Base-by-base conservation (phyloP, 192 early-diverging fungal genomes). In the Piromyces sp. region DNA sequence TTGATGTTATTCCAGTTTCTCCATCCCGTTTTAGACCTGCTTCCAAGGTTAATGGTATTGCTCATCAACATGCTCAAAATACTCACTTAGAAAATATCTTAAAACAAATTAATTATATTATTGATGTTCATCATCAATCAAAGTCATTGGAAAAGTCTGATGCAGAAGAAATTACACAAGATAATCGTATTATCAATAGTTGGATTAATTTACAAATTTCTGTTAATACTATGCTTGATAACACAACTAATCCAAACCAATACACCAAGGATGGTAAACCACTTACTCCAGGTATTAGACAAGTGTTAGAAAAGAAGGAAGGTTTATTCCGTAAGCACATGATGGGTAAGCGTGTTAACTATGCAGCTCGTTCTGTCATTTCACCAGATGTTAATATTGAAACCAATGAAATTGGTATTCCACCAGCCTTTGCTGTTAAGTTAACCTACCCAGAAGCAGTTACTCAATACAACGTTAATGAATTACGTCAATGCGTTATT, bases 311-410 rank as follows among this genome's bases (percentile, higher is more conserved):
- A 86, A 98, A 98, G 93, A 99, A 99, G 90, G 95, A 98, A 85
- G 98, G 98, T 83, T 87, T 99, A 80, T 98, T 99, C 89, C 91
- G 98, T 80, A 97, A 96, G 89, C 96, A 99, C 87, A 97, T 99
- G 96, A 99, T 99, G 98, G 98, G 98, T 80, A 99, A 99, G 88
- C 94, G 98, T 84, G 98, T 99, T 87, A 99, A 99, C 89, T 98
- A 94, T 85, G 96, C 98, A 6, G 98, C 97, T 13, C 94, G 98
- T 80, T 95, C 93, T 79, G 98, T 99, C 80, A 99, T 99, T 85
- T 94, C 94, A 81, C 98, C 98, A 16, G 98, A 99, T 85, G 96
- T 96, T 14, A 96, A 97, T 84, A 94, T 99, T 80, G 97, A 99
- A 83, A 98, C 97, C 5, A 93, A 92, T 84, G 97, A 99, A 88